phyloP scores from a whole-genome alignment of 345 rosid genomes.

The Populus deltoides region DNA sequence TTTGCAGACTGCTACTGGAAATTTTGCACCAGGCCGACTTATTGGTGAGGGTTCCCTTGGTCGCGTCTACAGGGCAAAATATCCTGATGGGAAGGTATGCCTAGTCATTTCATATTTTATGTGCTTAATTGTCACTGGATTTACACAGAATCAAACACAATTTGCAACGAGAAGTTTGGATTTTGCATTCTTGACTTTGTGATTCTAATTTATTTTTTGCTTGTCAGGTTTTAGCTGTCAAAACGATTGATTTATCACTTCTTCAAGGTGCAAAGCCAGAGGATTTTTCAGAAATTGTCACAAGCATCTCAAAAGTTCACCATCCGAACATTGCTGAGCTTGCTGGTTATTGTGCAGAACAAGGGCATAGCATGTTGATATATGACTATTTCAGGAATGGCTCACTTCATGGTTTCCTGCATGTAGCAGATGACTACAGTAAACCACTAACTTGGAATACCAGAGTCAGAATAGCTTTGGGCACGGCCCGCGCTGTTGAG shows the following conservation, averaged over 20 bases:
- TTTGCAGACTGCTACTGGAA: constrained; percentile 58
- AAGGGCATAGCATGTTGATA: constrained; percentile 66
- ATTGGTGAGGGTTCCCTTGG: constrained; percentile 82
- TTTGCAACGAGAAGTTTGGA: too few relatives aligned
- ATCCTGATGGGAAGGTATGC: constrained; percentile 69
- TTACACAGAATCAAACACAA: too few relatives aligned
- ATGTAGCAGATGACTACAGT: constrained; percentile 85
- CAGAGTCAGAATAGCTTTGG: constrained; percentile 80
- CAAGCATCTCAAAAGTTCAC: constrained; percentile 70
- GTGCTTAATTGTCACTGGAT: too few relatives aligned
- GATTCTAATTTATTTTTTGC: constrained; percentile 6
- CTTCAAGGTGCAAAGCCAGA: constrained; percentile 36
- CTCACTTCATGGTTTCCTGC: constrained; percentile 83
- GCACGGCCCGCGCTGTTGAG: constrained; percentile 85
- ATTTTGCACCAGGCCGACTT: constrained; percentile 61
- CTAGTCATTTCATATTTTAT: too few relatives aligned
- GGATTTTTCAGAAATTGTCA: constrained; percentile 55
- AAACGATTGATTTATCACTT: constrained; percentile 72
- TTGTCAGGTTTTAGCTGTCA: constrained; percentile 74
- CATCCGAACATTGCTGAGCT: constrained; percentile 81
- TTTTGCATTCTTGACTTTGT: too few relatives aligned
- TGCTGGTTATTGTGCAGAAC: constrained; percentile 76
- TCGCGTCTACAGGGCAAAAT: constrained; percentile 79
- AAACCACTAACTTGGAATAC: constrained; percentile 97
- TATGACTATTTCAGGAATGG: constrained; percentile 82